Evolutionary conservation across 1,284 basidiomycete genomes (phyloP).

Genomic region (Grifola frondosa): DNA sequence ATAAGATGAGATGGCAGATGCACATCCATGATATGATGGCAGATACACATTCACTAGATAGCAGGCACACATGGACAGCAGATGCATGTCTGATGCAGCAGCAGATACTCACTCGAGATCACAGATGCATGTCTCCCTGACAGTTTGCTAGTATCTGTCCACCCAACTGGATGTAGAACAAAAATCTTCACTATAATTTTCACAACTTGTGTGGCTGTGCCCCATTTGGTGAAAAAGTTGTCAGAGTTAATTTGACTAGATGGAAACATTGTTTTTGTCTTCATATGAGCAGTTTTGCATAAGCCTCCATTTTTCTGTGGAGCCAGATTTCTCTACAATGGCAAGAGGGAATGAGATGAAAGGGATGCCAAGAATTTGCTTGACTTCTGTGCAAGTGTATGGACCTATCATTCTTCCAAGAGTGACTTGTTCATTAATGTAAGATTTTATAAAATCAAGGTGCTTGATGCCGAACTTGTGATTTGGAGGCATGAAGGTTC

Average conservation of each 20-base stretch:
- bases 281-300: slow-evolving; percentile 11
- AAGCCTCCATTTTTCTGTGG: slow-evolving; percentile 6
- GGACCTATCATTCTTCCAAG: slow-evolving; percentile 33
- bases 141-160: neutral
- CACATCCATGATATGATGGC: too few relatives aligned
- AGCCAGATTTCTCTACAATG: slow-evolving; percentile 8
- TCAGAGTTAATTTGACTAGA: slow-evolving; percentile 32
- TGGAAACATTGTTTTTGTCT: slow-evolving; percentile 12
- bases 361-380: slow-evolving; percentile 25
- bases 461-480: slow-evolving; percentile 19
- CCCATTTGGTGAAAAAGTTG: slow-evolving; percentile 31
- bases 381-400: slow-evolving; percentile 24
- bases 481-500: slow-evolving; percentile 28
- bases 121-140: too few relatives aligned
- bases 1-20: too few relatives aligned
- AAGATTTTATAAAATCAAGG: slow-evolving; percentile 23
- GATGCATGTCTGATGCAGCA: too few relatives aligned
- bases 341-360: slow-evolving; percentile 24
- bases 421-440: slow-evolving; percentile 28
- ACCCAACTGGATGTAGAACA: too few relatives aligned
- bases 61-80: too few relatives aligned
- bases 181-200: slow-evolving; percentile 22
- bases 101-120: too few relatives aligned
- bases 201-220: slow-evolving; percentile 24
- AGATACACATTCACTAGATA: too few relatives aligned